Evolutionary conservation across 768 basidiomycete species (phyloP).

Genomic region (Termitomyces sp.): DNA sequence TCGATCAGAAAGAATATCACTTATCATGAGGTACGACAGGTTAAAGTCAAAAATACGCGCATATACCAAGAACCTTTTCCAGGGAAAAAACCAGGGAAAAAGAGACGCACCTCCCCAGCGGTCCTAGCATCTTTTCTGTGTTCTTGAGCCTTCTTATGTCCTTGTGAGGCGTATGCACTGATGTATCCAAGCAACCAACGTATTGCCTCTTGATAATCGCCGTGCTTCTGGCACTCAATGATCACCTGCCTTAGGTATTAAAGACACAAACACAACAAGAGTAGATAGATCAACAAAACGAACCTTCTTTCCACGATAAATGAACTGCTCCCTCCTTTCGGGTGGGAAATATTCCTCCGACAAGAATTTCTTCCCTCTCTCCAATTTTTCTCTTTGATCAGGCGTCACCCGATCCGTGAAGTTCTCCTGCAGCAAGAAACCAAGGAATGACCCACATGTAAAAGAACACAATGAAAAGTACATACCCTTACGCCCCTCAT

Average conservation of each 20-base stretch:
- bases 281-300: neutral
- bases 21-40: neutral
- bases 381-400: slow-evolving; percentile 56
- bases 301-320: slow-evolving; percentile 91
- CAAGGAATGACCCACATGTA: neutral
- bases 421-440: slow-evolving; percentile 15
- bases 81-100: neutral
- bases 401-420: slow-evolving; percentile 54
- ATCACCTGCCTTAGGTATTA: slow-evolving; percentile 45
- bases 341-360: slow-evolving; percentile 84
- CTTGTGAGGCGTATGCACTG: slow-evolving; percentile 57
- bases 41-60: neutral
- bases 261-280: too few relatives aligned
- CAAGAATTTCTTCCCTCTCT: slow-evolving; percentile 63
- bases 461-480: slow-evolving; percentile 25
- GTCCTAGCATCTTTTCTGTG: slow-evolving; percentile 16
- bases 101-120: slow-evolving; percentile 21
- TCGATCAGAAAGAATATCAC: neutral
- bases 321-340: slow-evolving; percentile 88
- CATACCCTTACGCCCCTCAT: slow-evolving; percentile 31
- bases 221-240: slow-evolving; percentile 88
- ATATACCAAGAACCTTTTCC: neutral
- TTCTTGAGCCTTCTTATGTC: slow-evolving; percentile 21
- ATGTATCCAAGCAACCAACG: slow-evolving; percentile 64
- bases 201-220: slow-evolving; percentile 80